Evolutionary conservation across 2,329 filamentous ascomycete genomes (phyloP), one percentile per base, ranked within the genome.

Genomic region (Ilyonectria robusta): DNA sequence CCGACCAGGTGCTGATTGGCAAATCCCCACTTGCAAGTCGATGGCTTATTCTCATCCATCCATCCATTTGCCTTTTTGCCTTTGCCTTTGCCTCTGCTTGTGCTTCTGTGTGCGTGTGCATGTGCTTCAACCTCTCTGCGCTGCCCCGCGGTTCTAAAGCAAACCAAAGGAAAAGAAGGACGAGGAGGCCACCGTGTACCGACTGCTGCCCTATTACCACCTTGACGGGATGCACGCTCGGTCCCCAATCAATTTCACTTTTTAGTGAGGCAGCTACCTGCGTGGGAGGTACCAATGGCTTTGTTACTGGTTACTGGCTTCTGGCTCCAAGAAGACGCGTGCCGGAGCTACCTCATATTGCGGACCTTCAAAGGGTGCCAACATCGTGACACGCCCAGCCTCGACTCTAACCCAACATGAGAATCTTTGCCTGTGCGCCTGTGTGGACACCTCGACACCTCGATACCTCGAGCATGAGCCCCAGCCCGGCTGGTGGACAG

Each of bases 1-100:
- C 57, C 44, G 58, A 40, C 57, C 58, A 29, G 59, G 62, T 65
- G 62, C 51, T 65, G 62, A 65, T 65, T 65, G 50, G 42, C 35
- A 58, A 59, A 61, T 60, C 59, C n/a, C 62, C 62, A 65, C 62
- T 56, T 21, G 42, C 23, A 56, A 10, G 17, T 56, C 37, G 23
- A 55, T 42, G 42, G 17, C 26, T 54, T 33, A 57, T 35, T 61
- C 57, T 48, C 51, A 50, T 40, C 51, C 42, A 65, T 63, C 53
- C 55, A 59, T 59, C 48, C 35, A 35, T 35, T 53, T 37, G 29
- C 29, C 29, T 19, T 35, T 53, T 33, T 35, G 50, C 29, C 50
- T 21, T 23, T 23, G 23, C 23, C 23, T 19, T 53, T 23, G 31
- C 26, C 3, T 19, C 50, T 53, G 50, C 17, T 19, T n/a, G 3